Evolutionary conservation across 225 moss, liverwort and hornwort species (phyloP).

Genomic region (Physcomitrellopsis africana): DNA sequence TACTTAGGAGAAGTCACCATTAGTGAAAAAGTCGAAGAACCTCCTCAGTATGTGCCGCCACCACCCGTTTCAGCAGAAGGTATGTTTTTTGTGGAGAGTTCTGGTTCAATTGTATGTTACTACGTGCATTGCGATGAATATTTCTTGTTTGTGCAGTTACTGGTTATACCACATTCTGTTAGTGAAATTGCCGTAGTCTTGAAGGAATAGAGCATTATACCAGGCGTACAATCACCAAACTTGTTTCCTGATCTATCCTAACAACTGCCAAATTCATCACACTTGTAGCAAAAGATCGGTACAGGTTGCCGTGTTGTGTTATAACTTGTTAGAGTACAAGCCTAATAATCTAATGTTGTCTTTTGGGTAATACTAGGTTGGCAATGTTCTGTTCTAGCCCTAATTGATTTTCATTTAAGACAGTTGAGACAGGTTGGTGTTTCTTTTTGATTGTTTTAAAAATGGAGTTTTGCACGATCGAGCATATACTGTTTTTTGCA

Average conservation of each 20-base stretch:
- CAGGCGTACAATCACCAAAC: neutral
- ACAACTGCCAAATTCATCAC: neutral
- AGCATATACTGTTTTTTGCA: neutral
- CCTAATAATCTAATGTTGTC: neutral
- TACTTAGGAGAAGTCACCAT: constrained; percentile 74
- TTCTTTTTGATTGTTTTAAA: neutral
- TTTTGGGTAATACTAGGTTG: neutral
- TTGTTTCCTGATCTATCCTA: neutral
- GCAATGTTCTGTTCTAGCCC: neutral
- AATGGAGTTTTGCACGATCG: too few relatives aligned
- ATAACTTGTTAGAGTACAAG: neutral
- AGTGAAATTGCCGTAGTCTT: neutral
- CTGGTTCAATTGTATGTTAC: neutral
- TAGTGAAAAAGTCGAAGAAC: constrained; percentile 70
- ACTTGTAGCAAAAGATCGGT: neutral
- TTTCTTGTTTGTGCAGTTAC: constrained; percentile 6
- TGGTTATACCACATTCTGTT: neutral
- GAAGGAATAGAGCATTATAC: neutral
- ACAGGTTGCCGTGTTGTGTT: neutral
- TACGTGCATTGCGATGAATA: neutral
- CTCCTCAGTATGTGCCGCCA: constrained; percentile 67
- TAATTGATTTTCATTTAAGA: neutral
- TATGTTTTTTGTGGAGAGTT: constrained; percentile 18
- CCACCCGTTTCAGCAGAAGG: constrained; percentile 61
- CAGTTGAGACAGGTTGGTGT: neutral